Evolutionary conservation across 306 rosid genomes (phyloP).

Genomic region (Fragaria ananassa): DNA sequence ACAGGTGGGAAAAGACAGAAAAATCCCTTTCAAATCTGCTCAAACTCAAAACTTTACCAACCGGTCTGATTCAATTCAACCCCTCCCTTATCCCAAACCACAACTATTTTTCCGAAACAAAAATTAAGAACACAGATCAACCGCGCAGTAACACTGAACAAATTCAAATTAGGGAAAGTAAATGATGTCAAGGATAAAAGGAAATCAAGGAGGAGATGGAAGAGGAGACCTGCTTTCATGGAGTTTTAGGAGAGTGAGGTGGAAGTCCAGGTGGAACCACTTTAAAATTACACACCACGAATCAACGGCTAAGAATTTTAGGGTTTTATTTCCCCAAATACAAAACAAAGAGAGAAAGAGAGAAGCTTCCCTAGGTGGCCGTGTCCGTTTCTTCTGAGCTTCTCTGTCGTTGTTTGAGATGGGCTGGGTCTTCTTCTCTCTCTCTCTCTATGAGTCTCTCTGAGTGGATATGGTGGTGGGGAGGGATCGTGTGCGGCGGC

Average conservation of each 20-base stretch:
- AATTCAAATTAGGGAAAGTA: neutral
- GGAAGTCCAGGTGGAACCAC: slow-evolving; percentile 71
- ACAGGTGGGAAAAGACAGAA: neutral
- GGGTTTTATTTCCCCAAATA: neutral
- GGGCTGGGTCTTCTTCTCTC: neutral
- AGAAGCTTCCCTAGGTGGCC: neutral
- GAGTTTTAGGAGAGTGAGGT: slow-evolving; percentile 54
- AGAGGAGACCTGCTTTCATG: slow-evolving; percentile 52
- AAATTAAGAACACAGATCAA: neutral
- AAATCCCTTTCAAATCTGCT: neutral
- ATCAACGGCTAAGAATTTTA: slow-evolving; percentile 35
- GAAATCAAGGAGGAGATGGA: slow-evolving; percentile 13
- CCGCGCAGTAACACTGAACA: too few relatives aligned
- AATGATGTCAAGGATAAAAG: slow-evolving; percentile 1
- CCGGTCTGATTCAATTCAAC: neutral
- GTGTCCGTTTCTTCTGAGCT: neutral
- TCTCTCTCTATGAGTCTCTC: neutral
- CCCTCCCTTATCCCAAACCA: neutral
- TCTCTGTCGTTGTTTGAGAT: slow-evolving; percentile 5
- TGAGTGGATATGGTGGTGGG: slow-evolving; percentile 9
- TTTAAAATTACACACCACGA: slow-evolving; percentile 14
- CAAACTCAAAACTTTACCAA: slow-evolving; percentile 3
- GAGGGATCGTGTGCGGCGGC: slow-evolving; percentile 40
- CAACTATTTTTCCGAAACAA: neutral
- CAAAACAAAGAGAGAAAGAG: neutral